A percentile compares a stretch with the other conserved stretches of the same genome.
These are phyloP conservation scores for Betula pendula DNA, from an alignment of 306 rosid species.

Conservation along the genomic window DNA sequence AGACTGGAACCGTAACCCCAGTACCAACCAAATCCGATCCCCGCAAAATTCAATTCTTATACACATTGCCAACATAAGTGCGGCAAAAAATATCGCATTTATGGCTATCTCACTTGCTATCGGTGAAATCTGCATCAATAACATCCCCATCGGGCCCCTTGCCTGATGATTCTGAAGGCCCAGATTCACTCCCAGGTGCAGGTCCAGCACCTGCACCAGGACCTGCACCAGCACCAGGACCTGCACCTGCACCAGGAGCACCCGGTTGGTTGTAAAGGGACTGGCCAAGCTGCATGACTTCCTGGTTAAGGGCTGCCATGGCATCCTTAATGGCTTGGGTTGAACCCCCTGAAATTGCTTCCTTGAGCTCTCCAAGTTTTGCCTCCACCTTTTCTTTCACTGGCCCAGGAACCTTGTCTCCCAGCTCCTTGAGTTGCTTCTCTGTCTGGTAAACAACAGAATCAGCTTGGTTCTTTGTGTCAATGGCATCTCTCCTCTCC, in stretches of 20 bases:
- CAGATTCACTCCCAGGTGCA: conserved; percentile 63
- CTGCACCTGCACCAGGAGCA: conserved; percentile 54
- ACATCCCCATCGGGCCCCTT: conserved; percentile 85
- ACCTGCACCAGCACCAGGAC: conserved; percentile 43
- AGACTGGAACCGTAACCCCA: not conserved
- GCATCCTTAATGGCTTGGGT: conserved; percentile 81
- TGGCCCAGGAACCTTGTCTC: conserved; percentile 85
- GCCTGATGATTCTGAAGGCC: conserved; percentile 63
- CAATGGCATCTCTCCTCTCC: conserved; percentile 90
- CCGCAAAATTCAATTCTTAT: not conserved
- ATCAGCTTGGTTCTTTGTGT: conserved; percentile 92
- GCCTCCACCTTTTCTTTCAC: conserved; percentile 94
- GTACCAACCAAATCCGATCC: not conserved
- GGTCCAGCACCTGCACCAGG: conserved; percentile 40
- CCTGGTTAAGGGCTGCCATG: conserved; percentile 91
- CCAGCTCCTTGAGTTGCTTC: conserved; percentile 90
- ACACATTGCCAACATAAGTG: not conserved
- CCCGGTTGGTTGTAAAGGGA: conserved; percentile 92
- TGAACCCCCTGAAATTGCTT: conserved; percentile 71
- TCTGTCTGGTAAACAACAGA: conserved; percentile 93
- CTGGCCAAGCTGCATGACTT: conserved; percentile 95
- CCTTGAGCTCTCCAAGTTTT: conserved; percentile 79
- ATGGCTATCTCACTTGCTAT: conserved; percentile 51
- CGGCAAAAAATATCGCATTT: not conserved
- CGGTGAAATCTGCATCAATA: conserved; percentile 87